Evolutionary conservation across 495 filamentous ascomycete genomes (phyloP).

Genomic region (Aspergillus sclerotioniger): DNA sequence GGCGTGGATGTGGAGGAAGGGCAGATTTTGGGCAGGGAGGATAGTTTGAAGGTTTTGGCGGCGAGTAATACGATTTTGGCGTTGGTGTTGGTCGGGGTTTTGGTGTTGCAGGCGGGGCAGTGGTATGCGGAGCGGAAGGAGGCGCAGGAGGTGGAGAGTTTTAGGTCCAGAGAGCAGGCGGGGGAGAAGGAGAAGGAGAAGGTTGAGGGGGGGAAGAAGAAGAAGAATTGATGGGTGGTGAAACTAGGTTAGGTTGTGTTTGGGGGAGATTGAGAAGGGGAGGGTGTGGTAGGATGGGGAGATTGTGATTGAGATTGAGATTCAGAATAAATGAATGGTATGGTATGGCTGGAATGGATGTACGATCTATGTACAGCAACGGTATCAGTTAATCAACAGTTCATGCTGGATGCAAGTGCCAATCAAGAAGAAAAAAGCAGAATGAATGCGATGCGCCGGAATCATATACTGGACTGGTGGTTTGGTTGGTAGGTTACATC

Average conservation of each 20-base stretch:
- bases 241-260: background rate
- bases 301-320: background rate
- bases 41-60: slow-evolving; percentile 84
- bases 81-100: slow-evolving; percentile 82
- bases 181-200: slow-evolving; percentile 21
- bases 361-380: slow-evolving; percentile 15
- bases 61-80: slow-evolving; percentile 95
- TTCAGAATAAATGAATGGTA: background rate
- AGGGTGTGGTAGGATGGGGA: background rate
- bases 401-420: too few relatives aligned
- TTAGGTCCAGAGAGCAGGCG: slow-evolving; percentile 51
- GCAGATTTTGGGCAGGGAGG: slow-evolving; percentile 66
- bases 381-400: too few relatives aligned
- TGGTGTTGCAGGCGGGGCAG: slow-evolving; percentile 94
- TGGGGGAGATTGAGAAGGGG: background rate
- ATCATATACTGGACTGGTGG: too few relatives aligned
- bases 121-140: slow-evolving; percentile 98
- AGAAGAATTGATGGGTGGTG: background rate
- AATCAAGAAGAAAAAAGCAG: too few relatives aligned
- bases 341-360: slow-evolving; percentile 10
- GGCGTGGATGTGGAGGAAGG: slow-evolving; percentile 8
- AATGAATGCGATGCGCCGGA: too few relatives aligned
- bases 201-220: slow-evolving; percentile 3
- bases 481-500: too few relatives aligned
- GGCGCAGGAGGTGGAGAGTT: slow-evolving; percentile 67